Conservation (phyloP, 495 filamentous ascomycete species). For the Thermothielavioides terrestris region DNA sequence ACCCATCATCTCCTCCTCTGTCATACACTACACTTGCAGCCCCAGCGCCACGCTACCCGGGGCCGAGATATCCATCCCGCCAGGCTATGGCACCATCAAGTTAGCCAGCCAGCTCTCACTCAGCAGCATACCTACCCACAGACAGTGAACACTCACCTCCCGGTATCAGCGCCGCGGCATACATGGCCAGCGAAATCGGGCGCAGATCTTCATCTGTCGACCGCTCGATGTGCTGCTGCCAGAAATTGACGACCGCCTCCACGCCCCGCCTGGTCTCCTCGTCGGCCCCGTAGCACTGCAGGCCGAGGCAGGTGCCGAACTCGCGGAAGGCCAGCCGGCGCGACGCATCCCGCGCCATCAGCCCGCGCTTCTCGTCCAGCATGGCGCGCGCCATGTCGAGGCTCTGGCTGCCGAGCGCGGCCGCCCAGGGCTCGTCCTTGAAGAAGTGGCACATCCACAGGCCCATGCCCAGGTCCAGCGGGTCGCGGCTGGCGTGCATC, state of each 20-base stretch:
- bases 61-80: conserved; percentile 10
- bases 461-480: conserved; percentile 57
- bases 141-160: conserved; percentile 43
- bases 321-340: conserved; percentile 55
- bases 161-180: conserved; percentile 53
- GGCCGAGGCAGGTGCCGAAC: conserved; percentile 51
- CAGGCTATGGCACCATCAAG: conserved; percentile 14
- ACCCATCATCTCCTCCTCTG: too few relatives aligned
- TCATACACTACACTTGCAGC: background rate
- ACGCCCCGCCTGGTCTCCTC: conserved; percentile 33
- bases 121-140: background rate
- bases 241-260: conserved; percentile 42
- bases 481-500: conserved; percentile 39
- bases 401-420: conserved; percentile 34
- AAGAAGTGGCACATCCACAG: conserved; percentile 57
- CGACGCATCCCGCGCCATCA: conserved; percentile 31
- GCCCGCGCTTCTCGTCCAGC: conserved; percentile 21
- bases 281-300: conserved; percentile 45
- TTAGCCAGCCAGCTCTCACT: too few relatives aligned
- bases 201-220: conserved; percentile 40
- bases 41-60: background rate
- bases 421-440: conserved; percentile 43
- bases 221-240: conserved; percentile 43
- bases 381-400: conserved; percentile 36
- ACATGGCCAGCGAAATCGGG: conserved; percentile 59